A percentile compares a stretch with the other conserved stretches of the same genome.
These are phyloP conservation scores for Colletotrichum lini DNA, from an alignment of 2,329 filamentous ascomycete species.

Conservation along the genomic window DNA sequence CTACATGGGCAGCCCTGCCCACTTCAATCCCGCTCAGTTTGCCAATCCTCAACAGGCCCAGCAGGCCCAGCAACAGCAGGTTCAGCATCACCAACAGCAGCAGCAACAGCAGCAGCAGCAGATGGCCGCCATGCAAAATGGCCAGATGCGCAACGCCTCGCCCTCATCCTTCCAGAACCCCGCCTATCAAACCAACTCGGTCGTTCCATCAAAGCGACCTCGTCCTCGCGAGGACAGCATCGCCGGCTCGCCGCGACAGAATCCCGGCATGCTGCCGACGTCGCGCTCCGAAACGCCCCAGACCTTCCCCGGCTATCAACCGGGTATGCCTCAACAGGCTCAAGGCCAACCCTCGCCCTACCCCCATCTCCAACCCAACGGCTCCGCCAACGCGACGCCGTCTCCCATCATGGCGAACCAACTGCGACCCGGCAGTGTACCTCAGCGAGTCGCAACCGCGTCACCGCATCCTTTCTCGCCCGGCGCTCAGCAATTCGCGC, in stretches of 20 bases:
- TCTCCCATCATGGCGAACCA: conserved; percentile 94
- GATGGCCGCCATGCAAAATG: conserved; percentile 81
- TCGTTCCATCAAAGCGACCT: conserved; percentile 91
- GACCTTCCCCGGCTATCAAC: conserved; percentile 82
- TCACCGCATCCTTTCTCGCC: conserved; percentile 94
- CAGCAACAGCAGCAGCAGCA: conserved; percentile 55
- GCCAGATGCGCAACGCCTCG: conserved; percentile 85
- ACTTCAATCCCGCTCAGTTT: conserved; percentile 72
- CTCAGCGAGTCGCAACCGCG: conserved; percentile 88
- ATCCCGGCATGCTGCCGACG: conserved; percentile 79
- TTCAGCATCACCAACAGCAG: conserved; percentile 39
- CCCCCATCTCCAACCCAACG: conserved; percentile 85
- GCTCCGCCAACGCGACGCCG: conserved; percentile 87
- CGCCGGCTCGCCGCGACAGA: conserved; percentile 84
- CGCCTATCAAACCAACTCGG: conserved; percentile 85
- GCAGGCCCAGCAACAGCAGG: conserved; percentile 43
- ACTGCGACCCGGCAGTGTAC: conserved; percentile 77
- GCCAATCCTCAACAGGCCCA: conserved; percentile 62
- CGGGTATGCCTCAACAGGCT: conserved; percentile 73
- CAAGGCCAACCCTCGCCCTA: conserved; percentile 79
- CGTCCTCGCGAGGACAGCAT: conserved; percentile 87
- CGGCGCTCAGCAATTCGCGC: conserved; percentile 78
- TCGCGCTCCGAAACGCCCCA: conserved; percentile 95
- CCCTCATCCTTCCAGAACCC: conserved; percentile 80
- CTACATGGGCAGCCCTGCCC: conserved; percentile 72